Evolutionary conservation across 352 stramenopile species (phyloP), one percentile per base, ranked within the genome.

Genomic region (Phytophthora quininea): DNA sequence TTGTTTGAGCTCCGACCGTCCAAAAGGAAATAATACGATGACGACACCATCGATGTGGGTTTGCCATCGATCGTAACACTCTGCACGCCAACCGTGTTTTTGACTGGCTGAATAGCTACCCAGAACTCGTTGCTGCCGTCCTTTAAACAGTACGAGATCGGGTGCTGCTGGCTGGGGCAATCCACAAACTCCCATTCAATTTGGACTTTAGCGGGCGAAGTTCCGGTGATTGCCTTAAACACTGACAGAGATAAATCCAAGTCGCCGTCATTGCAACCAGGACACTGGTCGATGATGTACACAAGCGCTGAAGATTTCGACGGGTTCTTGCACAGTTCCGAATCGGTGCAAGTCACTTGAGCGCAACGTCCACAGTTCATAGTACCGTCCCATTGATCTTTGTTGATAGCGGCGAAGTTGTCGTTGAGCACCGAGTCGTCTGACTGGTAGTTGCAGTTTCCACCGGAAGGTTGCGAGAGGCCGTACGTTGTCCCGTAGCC

Each of bases 11-110:
- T 86, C 8, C 80, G 62, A 46, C 69, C 77, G 50, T 90, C 74
- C 11, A 77, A 38, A 8, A 89, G 48, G 47, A 89, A 91, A 48
- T 89, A 92, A 38, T 80, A 92, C 3, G 79, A 80, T 42, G 81
- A 92, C 38, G 76, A 66, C 3, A 92, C 81, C 84, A 92, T 89
- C 14, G 56, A 78, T 15, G 81, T 88, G 14, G 52, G 51, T 24
- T 63, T 68, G 2, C 40, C 58, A 59, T 72, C 48, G 12, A 72
- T 68, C 3, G 27, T 59, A 40, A 72, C 64, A 32, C 42, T 63
- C 2, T 59, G 42, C 4, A 72, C 64, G 3, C 64, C 58, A 30
- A 51, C 58, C 37, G 45, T 45, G 14, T 37, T 49, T 27, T 71
- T 32, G 11, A 55, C 64, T 19, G 64, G 64, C n/a, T 71, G 64